Conservation (phyloP, 1,139 yeast genomes). For the Waltiozyma sp. region DNA sequence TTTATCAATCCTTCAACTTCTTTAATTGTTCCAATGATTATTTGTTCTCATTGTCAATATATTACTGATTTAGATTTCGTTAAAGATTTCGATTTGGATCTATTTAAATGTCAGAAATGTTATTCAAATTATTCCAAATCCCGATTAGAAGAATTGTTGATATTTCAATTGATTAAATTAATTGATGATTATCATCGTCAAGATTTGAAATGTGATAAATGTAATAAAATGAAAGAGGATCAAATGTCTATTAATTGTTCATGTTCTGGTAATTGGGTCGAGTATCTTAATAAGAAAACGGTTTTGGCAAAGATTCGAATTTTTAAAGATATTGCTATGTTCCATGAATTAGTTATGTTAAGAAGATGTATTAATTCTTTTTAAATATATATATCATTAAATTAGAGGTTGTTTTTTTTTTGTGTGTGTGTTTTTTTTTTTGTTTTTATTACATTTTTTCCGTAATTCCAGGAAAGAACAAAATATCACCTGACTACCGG, state of each 20-base stretch:
- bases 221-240: conserved; percentile 55
- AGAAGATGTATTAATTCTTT: conserved; percentile 33
- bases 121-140: conserved; percentile 52
- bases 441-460: no score
- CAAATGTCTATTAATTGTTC: conserved; percentile 68
- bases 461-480: no score
- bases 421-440: no score
- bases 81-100: conserved; percentile 37
- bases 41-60: conserved; percentile 72
- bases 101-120: conserved; percentile 70
- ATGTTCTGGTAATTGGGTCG: conserved; percentile 83
- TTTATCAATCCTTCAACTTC: conserved; percentile 70
- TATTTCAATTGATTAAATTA: conserved; percentile 47
- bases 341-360: conserved; percentile 51
- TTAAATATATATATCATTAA: no score
- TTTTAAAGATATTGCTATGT: conserved; percentile 48
- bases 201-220: conserved; percentile 72
- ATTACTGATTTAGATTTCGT: conserved; percentile 77
- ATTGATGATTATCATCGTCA: conserved; percentile 61
- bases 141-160: conserved; percentile 67
- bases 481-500: background rate
- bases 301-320: conserved; percentile 36
- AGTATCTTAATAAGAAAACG: conserved; percentile 37
- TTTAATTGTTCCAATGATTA: conserved; percentile 51
- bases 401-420: no score